A percentile compares a stretch with the other conserved stretches of the same genome.
Conservation (phyloP, 2,329 filamentous ascomycete genomes). For the Gaeumannomyces sp. region DNA sequence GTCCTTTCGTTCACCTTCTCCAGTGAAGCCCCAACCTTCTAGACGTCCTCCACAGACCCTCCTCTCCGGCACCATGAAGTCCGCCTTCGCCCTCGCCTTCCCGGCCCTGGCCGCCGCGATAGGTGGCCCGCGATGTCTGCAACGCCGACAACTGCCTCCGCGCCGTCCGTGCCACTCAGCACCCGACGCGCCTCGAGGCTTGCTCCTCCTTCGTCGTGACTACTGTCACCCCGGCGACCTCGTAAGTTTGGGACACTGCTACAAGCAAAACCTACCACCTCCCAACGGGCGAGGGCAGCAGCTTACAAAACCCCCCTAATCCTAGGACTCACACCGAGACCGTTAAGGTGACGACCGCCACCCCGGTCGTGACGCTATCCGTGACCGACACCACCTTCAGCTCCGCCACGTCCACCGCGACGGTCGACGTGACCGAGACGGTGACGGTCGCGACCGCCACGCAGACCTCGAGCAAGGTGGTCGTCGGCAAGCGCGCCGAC, state of each 20-base stretch:
- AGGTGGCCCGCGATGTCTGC: not conserved
- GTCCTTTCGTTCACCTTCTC: no score
- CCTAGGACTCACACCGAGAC: slow-evolving; percentile 6
- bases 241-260: not conserved
- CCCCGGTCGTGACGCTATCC: not conserved
- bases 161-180: slow-evolving; percentile 12
- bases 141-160: slow-evolving; percentile 14
- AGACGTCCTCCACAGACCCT: no score
- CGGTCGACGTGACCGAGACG: slow-evolving; percentile 19
- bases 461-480: not conserved
- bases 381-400: not conserved
- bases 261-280: not conserved
- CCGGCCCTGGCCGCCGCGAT: slow-evolving; percentile 2
- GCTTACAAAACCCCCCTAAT: not conserved
- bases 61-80: not conserved
- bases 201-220: slow-evolving; percentile 13
- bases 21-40: no score
- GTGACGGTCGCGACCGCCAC: not conserved
- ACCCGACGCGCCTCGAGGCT: slow-evolving; percentile 11
- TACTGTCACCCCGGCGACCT: slow-evolving; percentile 9
- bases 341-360: not conserved
- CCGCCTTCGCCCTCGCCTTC: not conserved
- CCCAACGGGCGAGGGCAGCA: not conserved
- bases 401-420: slow-evolving; percentile 17
- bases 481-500: not conserved